Evolutionary conservation across 352 stramenopile genomes (phyloP), one percentile per base, ranked within the genome.

Genomic region (Pythium myriotylum): DNA sequence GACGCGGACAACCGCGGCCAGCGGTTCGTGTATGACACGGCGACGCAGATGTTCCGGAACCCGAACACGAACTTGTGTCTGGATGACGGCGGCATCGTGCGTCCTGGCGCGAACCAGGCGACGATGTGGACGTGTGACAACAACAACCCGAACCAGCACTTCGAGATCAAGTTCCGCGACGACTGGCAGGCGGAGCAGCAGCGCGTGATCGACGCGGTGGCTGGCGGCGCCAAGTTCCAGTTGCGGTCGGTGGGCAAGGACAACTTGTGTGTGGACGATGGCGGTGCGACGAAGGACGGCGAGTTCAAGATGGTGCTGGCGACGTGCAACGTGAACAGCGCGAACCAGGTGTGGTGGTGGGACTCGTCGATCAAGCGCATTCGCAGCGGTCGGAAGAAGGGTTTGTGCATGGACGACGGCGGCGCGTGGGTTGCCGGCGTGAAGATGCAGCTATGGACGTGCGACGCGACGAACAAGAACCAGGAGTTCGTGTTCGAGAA

Each of bases 361-460:
- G 50, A 57, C 50, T 12, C 50, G 10, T 47, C 50, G 50, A 57
- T 47, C 6, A 19, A 22, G 32, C 50, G 50, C 10, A 57, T 57
- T 24, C 52, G 35, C 8, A 57, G 50, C 35, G 35, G 17, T 17
- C 12, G 19, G n/a, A 59, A 59, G 39, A 26, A 26, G 17, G 39
- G 19, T 9, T 29, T 80, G 54, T 80, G 72, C 41, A 52, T 77
- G 46, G 66, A 80, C 33, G 66, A 79, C 41, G 72, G 59, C 22
- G 57, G 58, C 6, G 51, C 49, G 14, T 59, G 23, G 13, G 41
- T 46, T 6, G 58, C 56, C 16, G 48, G 27, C 13, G 57, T 49
- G 24, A 40, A 66, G 24, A 54, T 26, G 53, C 51, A 47, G 51
- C n/a, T 33, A 4, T 56, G 49, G 27, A 46, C 47, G 24, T 52